Base-by-base conservation (phyloP, 192 early-diverging fungal species). In the Gamsiella multidivaricata region DNA sequence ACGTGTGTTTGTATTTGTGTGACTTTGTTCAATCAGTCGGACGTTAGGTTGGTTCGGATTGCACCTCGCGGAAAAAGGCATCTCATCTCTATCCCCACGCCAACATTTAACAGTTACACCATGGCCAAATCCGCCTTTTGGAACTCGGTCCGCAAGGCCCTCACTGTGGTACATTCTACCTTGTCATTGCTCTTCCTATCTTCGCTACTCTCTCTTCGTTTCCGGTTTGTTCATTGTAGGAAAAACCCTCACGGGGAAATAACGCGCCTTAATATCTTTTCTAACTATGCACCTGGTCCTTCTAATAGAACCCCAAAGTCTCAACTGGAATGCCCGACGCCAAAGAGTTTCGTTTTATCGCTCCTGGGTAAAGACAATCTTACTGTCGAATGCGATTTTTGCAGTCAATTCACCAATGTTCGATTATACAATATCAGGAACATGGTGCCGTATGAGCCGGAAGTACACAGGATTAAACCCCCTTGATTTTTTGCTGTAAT, bases 341-440 rank as follows among this genome's bases (percentile, higher is more conserved):
- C 50, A 88, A 85, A 53, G 84, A 87, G 46, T 93, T 89, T 87
- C 89, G 91, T 81, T 85, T 84, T 18, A 86, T 89, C 55, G 87
- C 91, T 36, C 83, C 86, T 46, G 89, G 81, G 87, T 88, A 85
- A 69, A 53, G n/a, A n/a, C n/a, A n/a, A n/a, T n/a, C n/a, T n/a
- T n/a, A n/a, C n/a, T n/a, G n/a, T n/a, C n/a, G n/a, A n/a, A n/a
- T n/a, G n/a, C n/a, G n/a, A n/a, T n/a, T n/a, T n/a, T n/a, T n/a
- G n/a, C n/a, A n/a, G n/a, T n/a, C n/a, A n/a, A n/a, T n/a, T n/a
- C n/a, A n/a, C n/a, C n/a, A n/a, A n/a, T n/a, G n/a, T n/a, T n/a
- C n/a, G n/a, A n/a, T n/a, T n/a, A n/a, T n/a, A n/a, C n/a, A n/a
- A n/a, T n/a, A n/a, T n/a, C n/a, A n/a, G n/a, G n/a, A n/a, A n/a